These are phyloP conservation scores for Eucalyptus marginata DNA, from an alignment of 345 rosid genomes.

Conservation along the genomic window DNA sequence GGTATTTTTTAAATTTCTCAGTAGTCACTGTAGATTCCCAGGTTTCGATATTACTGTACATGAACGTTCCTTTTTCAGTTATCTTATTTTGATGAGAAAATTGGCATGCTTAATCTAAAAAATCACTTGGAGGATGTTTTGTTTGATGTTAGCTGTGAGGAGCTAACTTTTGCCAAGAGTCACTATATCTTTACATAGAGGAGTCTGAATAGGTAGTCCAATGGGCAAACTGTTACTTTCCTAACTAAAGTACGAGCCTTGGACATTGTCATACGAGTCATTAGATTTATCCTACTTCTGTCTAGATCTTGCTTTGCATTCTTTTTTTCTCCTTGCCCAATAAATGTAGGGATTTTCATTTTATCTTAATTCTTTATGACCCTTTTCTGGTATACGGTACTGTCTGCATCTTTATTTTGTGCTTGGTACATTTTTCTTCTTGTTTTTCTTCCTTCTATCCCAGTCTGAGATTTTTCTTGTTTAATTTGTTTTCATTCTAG, in stretches of 20 bases:
- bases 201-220: not conserved
- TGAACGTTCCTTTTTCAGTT: not conserved
- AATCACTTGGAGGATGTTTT: not conserved
- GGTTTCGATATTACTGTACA: not conserved
- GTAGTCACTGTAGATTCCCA: not conserved
- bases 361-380: not conserved
- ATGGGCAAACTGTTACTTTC: not conserved
- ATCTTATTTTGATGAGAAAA: not conserved
- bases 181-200: not conserved
- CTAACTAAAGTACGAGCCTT: not conserved
- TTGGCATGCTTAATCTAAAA: not conserved
- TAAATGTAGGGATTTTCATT: not conserved
- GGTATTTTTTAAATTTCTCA: not conserved
- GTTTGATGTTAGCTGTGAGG: not conserved
- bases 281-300: not conserved
- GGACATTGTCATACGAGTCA: not conserved
- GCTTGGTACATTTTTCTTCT: not conserved
- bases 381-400: not conserved
- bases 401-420: not conserved
- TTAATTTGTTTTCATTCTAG: not conserved
- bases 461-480: not conserved
- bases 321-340: not conserved
- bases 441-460: not conserved
- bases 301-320: not conserved
- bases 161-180: not conserved